Evolutionary conservation across 148 eudicot genomes (phyloP).

Genomic region (Rhododendron henanense): DNA sequence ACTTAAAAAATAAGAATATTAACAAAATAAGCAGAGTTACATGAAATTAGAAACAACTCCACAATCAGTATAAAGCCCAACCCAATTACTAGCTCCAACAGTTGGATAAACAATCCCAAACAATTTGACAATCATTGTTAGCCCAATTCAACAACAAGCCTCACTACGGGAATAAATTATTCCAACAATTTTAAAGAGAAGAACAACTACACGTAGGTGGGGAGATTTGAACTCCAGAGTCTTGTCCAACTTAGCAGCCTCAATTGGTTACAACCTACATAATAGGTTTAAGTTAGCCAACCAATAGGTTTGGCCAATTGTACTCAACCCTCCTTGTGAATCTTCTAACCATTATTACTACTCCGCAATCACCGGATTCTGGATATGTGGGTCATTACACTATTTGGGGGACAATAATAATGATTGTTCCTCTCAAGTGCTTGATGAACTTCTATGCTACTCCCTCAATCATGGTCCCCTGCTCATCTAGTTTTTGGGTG

Average conservation of each 20-base stretch:
- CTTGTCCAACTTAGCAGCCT: not conserved
- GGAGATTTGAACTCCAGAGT: too few relatives aligned
- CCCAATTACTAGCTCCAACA: too few relatives aligned
- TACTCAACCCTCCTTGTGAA: not conserved
- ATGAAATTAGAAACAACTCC: too few relatives aligned
- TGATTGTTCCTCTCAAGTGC: not conserved
- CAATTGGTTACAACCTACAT: not conserved
- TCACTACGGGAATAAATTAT: too few relatives aligned
- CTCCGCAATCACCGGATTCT: not conserved
- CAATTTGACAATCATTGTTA: too few relatives aligned
- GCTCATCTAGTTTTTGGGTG: not conserved
- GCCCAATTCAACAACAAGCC: too few relatives aligned
- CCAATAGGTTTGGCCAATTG: not conserved
- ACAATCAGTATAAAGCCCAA: too few relatives aligned
- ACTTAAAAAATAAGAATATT: too few relatives aligned
- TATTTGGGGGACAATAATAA: not conserved
- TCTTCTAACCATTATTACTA: not conserved
- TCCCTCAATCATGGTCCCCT: not conserved
- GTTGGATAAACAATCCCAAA: too few relatives aligned
- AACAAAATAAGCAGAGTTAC: too few relatives aligned
- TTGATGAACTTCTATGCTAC: not conserved
- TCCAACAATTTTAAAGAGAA: too few relatives aligned
- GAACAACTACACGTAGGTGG: too few relatives aligned
- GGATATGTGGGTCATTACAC: not conserved
- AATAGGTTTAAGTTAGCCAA: not conserved